These are phyloP conservation scores for Eustoma russellianum DNA, from an alignment of 257 asterid genomes.

Conservation along the genomic window DNA sequence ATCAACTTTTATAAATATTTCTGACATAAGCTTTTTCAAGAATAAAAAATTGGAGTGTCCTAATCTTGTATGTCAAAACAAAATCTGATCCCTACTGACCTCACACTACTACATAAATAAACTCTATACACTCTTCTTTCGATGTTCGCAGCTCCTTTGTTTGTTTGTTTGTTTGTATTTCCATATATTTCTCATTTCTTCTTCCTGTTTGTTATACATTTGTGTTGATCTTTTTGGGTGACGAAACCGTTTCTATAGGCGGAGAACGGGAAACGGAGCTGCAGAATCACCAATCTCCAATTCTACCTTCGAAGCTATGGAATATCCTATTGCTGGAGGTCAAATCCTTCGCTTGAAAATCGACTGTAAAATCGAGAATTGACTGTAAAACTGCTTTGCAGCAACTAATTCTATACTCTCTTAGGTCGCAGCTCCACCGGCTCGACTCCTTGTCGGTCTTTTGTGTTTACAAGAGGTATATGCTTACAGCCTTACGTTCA, in stretches of 20 bases:
- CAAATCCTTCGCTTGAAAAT: not conserved
- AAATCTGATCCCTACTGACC: too few species aligned
- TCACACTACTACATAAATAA: too few species aligned
- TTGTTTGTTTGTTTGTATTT: too few species aligned
- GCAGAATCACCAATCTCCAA: conserved; percentile 19
- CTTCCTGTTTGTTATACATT: not conserved
- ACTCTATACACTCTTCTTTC: too few species aligned
- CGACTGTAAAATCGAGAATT: conserved; percentile 21
- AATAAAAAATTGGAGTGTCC: too few species aligned
- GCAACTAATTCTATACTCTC: conserved; percentile 18
- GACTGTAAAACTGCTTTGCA: conserved; percentile 26
- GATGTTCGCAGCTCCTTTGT: too few species aligned
- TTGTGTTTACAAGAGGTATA: not conserved
- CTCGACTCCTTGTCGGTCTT: conserved; percentile 7
- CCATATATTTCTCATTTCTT: not conserved
- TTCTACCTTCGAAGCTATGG: conserved; percentile 15
- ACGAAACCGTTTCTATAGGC: conserved; percentile 7
- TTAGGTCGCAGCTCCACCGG: conserved; percentile 21
- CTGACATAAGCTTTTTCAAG: too few species aligned
- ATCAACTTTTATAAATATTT: too few species aligned
- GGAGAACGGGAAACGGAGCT: conserved; percentile 36
- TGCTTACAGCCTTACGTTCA: not conserved
- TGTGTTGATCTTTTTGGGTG: not conserved
- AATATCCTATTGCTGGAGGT: conserved; percentile 22
- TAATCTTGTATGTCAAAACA: too few species aligned